phyloP scores from a whole-genome alignment of 1,284 basidiomycete genomes.

The Melampsora larici-populina region DNA sequence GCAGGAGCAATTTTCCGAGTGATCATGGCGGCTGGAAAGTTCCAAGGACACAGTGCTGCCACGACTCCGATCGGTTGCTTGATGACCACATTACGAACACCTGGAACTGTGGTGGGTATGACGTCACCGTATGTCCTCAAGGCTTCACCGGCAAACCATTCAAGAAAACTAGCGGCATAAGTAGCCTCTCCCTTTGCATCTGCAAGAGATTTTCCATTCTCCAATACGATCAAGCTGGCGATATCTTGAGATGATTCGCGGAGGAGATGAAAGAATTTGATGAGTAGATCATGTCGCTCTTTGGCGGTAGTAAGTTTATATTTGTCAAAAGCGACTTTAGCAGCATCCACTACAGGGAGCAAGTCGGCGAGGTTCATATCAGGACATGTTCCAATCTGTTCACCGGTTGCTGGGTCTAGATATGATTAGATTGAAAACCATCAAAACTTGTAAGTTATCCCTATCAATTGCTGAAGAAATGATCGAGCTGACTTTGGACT shows the following conservation, averaged over 20 bases:
- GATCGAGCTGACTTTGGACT: constrained; percentile 66
- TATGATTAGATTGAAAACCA: not conserved
- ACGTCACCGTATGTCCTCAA: constrained; percentile 63
- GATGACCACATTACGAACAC: constrained; percentile 79
- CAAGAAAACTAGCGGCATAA: constrained; percentile 33
- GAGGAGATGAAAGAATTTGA: constrained; percentile 71
- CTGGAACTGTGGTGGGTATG: constrained; percentile 71
- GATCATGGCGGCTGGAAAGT: constrained; percentile 93
- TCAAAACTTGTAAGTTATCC: not conserved
- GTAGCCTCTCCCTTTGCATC: constrained; percentile 66
- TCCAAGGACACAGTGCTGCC: constrained; percentile 56
- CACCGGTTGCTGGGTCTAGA: constrained; percentile 75
- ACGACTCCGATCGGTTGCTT: constrained; percentile 80
- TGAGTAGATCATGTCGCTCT: constrained; percentile 73
- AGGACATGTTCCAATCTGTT: constrained; percentile 73
- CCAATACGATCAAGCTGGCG: constrained; percentile 68
- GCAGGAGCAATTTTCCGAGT: constrained; percentile 83
- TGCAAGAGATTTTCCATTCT: constrained; percentile 82
- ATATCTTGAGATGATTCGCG: constrained; percentile 75
- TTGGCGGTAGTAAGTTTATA: constrained; percentile 59
- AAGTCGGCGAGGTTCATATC: constrained; percentile 82
- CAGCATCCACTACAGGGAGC: constrained; percentile 72
- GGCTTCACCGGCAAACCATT: constrained; percentile 58
- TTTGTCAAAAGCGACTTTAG: constrained; percentile 68
- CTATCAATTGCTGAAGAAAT: not conserved